Percentiles rank a stretch among this genome's conserved stretches.
phyloP scores from a whole-genome alignment of 2,329 filamentous ascomycete species.

The Cladosporium sp. region DNA sequence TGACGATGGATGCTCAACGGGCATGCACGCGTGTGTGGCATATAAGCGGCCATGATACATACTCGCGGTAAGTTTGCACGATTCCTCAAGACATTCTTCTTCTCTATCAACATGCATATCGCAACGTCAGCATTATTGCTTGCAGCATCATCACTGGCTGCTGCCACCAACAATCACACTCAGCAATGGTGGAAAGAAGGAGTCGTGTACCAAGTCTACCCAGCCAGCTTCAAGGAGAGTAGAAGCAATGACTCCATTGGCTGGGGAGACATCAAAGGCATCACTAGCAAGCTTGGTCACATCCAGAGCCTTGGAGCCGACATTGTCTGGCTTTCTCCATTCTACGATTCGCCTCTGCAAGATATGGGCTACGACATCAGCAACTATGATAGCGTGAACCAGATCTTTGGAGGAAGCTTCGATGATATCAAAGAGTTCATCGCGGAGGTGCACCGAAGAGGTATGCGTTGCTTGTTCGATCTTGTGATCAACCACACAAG shows the following conservation, averaged over 20 bases:
- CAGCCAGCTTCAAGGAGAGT: conserved; percentile 43
- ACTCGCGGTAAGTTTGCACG: background rate
- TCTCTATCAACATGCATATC: background rate
- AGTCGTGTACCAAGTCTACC: conserved; percentile 42
- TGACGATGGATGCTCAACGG: background rate
- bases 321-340: conserved; percentile 62
- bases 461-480: conserved; percentile 67
- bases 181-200: conserved; percentile 44
- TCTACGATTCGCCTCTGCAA: conserved; percentile 59
- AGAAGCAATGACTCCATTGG: conserved; percentile 47
- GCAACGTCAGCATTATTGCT: background rate
- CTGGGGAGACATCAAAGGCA: conserved; percentile 57
- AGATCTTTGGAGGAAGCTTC: conserved; percentile 64
- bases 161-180: background rate
- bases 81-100: no score
- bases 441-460: conserved; percentile 53
- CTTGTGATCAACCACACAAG: conserved; percentile 73
- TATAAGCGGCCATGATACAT: background rate
- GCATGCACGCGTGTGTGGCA: background rate
- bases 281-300: conserved; percentile 58
- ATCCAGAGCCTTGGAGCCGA: conserved; percentile 56
- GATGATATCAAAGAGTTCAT: conserved; percentile 61
- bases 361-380: conserved; percentile 67
- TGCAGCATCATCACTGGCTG: conserved; percentile 1
- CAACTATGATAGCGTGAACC: conserved; percentile 61